A percentile compares a stretch with the other conserved stretches of the same genome.
Conservation (phyloP, 169 alveolate genomes). For the Theileria luwenshuni region DNA sequence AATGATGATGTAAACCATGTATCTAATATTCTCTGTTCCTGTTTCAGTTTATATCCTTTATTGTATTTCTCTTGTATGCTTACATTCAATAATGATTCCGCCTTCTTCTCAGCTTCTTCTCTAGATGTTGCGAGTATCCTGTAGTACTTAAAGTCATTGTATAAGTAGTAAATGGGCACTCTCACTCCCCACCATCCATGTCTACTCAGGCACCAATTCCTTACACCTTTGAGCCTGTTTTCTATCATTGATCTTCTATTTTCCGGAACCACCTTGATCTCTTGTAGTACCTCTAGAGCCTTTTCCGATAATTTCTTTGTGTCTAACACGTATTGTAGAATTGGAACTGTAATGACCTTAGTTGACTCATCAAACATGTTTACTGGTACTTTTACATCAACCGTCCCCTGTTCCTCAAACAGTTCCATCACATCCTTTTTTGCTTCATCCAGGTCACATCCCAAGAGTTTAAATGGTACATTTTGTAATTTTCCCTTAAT, state of each 20-base stretch:
- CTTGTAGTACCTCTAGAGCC: constrained; percentile 17
- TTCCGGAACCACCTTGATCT: constrained; percentile 36
- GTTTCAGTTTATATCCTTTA: constrained; percentile 18
- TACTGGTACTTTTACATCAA: background rate
- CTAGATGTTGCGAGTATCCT: constrained; percentile 20
- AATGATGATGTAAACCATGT: constrained; percentile 65
- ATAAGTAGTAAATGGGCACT: constrained; percentile 35
- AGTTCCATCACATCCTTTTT: background rate
- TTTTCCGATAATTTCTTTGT: constrained; percentile 5
- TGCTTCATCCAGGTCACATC: constrained; percentile 24
- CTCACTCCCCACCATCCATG: constrained; percentile 65
- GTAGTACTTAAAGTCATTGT: background rate
- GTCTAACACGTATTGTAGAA: constrained; percentile 44
- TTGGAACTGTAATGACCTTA: constrained; percentile 16
- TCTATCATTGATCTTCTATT: constrained; percentile 25
- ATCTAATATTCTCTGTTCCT: constrained; percentile 43
- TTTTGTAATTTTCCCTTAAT: constrained; percentile 35
- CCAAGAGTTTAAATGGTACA: constrained; percentile 6
- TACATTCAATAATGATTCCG: background rate
- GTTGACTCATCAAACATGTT: background rate
- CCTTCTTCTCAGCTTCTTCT: constrained; percentile 27
- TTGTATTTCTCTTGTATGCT: background rate
- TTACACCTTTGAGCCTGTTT: constrained; percentile 25
- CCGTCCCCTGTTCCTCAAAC: background rate
- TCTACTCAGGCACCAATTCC: constrained; percentile 58